These are phyloP conservation scores for Acephala macrosclerotiorum DNA, from an alignment of 2,329 filamentous ascomycete species.

Conservation along the genomic window DNA sequence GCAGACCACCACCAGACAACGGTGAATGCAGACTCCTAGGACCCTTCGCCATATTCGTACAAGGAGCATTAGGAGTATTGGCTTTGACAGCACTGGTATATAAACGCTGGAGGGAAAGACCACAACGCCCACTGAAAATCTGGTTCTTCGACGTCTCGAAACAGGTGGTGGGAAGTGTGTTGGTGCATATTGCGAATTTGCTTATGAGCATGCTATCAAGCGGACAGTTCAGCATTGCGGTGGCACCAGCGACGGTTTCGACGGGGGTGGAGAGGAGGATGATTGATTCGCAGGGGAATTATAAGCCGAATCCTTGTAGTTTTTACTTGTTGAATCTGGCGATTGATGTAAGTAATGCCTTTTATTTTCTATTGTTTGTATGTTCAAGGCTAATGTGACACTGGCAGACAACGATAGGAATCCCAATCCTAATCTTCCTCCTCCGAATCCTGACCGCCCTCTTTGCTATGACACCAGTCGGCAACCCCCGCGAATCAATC, in stretches of 20 bases:
- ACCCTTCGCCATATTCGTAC: constrained; percentile 88
- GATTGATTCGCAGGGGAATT: constrained; percentile 56
- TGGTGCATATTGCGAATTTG: constrained; percentile 92
- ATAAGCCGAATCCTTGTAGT: constrained; percentile 90
- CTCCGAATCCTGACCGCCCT: constrained; percentile 79
- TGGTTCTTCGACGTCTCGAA: constrained; percentile 99
- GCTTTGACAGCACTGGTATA: constrained; percentile 88
- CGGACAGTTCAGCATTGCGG: constrained; percentile 76
- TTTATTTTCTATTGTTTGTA: background rate
- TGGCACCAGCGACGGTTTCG: constrained; percentile 51
- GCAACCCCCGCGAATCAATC: constrained; percentile 84
- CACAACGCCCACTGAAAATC: constrained; percentile 91
- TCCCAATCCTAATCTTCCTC: constrained; percentile 90
- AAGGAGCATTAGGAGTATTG: constrained; percentile 82
- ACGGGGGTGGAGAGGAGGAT: constrained; percentile 45
- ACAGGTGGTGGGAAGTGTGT: constrained; percentile 91
- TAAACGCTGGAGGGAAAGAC: constrained; percentile 91
- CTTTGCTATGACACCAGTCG: constrained; percentile 78
- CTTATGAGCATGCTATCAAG: constrained; percentile 97
- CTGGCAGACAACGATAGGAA: constrained; percentile 89
- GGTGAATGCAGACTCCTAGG: constrained; percentile 90
- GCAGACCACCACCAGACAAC: constrained; percentile 46
- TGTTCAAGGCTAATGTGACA: constrained; percentile 8
- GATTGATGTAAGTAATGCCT: constrained; percentile 79
- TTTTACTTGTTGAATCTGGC: constrained; percentile 94